phyloP scores from a whole-genome alignment of 192 early-diverging fungal species.

The Entomortierella beljakovae region DNA sequence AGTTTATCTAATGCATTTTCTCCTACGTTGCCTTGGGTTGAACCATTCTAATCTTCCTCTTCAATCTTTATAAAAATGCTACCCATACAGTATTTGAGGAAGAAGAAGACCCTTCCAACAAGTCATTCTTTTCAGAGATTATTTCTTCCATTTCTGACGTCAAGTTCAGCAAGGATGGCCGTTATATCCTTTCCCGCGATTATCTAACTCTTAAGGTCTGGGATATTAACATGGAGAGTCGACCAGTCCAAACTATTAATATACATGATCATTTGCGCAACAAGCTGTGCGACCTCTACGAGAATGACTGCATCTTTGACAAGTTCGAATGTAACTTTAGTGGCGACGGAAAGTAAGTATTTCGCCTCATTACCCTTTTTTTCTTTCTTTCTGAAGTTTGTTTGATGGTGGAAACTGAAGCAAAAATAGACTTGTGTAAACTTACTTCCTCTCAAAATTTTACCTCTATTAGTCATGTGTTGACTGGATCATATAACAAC shows the following conservation, averaged over 20 bases:
- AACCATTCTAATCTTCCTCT: not conserved
- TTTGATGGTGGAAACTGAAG: no score
- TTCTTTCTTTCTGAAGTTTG: no score
- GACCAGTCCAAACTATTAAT: conserved; percentile 95
- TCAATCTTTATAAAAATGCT: not conserved
- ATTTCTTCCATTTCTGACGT: conserved; percentile 98
- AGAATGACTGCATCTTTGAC: conserved; percentile 99
- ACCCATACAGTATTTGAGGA: conserved; percentile 93
- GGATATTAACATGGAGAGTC: conserved; percentile 98
- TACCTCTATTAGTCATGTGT: conserved; percentile 66
- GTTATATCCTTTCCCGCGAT: conserved; percentile 97
- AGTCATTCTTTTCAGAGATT: conserved; percentile 99
- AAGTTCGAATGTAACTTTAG: conserved; percentile 99
- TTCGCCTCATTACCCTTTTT: not conserved
- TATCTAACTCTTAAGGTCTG: conserved; percentile 98
- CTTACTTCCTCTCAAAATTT: not conserved
- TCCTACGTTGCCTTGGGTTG: no score
- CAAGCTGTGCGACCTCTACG: conserved; percentile 98
- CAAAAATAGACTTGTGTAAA: not conserved
- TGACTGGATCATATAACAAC: conserved; percentile 99
- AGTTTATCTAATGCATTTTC: no score
- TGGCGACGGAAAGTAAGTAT: conserved; percentile 90
- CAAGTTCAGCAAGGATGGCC: conserved; percentile 95
- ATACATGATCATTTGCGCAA: conserved; percentile 96
- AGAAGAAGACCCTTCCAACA: conserved; percentile 91